Conservation (phyloP, 116 monocot genomes). For the Trichopus zeylanicus region DNA sequence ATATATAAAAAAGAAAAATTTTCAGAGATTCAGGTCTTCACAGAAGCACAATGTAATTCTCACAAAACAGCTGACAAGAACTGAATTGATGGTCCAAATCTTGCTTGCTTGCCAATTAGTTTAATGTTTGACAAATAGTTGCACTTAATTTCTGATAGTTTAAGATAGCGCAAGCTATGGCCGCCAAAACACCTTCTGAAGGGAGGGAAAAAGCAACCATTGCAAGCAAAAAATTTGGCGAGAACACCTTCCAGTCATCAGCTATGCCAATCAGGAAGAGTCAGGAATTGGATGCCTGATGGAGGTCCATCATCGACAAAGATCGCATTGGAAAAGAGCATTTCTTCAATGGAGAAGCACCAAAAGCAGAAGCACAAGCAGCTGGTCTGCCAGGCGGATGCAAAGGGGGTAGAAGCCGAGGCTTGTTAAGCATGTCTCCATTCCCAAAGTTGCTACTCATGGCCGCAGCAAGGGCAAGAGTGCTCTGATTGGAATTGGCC, state of each 20-base stretch:
- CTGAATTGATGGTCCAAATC: neutral
- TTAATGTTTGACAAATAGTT: no score
- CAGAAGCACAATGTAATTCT: neutral
- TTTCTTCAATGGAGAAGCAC: neutral
- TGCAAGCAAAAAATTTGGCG: neutral
- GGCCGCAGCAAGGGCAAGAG: neutral
- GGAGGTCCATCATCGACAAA: conserved; percentile 30
- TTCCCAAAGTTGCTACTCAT: conserved; percentile 14
- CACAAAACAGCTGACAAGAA: neutral
- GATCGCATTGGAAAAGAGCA: conserved; percentile 19
- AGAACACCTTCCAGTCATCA: neutral
- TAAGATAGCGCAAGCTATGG: neutral
- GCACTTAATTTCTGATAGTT: neutral
- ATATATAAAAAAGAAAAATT: neutral
- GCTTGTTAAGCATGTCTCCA: conserved; percentile 10
- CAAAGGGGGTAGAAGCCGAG: conserved; percentile 13
- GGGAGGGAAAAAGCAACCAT: neutral
- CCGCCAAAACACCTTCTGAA: neutral
- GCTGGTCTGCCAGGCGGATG: conserved; percentile 1
- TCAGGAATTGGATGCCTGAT: conserved; percentile 6
- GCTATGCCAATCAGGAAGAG: neutral
- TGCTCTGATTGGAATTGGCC: conserved; percentile 18
- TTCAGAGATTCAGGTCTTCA: neutral
- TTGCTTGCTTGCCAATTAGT: neutral
- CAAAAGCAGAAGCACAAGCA: neutral